Base-by-base conservation (phyloP, 1,284 basidiomycete species). In the Athelia psychrophila region DNA sequence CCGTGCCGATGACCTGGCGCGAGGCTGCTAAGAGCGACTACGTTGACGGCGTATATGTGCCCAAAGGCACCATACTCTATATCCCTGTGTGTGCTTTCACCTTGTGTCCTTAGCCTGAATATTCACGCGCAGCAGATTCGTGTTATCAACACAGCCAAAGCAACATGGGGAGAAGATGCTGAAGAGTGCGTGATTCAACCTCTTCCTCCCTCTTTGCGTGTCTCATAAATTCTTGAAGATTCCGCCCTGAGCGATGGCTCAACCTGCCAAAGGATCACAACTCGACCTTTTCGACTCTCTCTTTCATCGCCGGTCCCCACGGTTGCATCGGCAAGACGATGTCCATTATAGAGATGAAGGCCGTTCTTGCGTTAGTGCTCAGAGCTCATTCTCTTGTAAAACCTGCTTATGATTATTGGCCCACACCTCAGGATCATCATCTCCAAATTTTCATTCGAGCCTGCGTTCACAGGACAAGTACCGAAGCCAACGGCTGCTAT, bases 311-410 rank as follows among this genome's bases (percentile, higher is more conserved):
- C 3, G 62, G 62, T 35, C 62, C 61, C n/a, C 60, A 64, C 48
- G 58, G 53, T 16, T 64, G 62, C 53, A 64, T 64, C n/a, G 60
- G 60, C 3, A 59, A 53, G 50, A 64, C 64, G 12, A 67, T 67
- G 65, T 56, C 60, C 2, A 60, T 67, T 38, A 56, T 61, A 36
- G 65, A 67, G 54, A 67, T 65, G 64, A 67, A 64, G 51, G 63
- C 63, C n/a, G 57, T 64, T 19, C 38, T 65, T 6, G 54, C 59
- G 59, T 61, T 47, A 30, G 56, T 56, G 4, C 24, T 35, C 32
- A 8, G 6, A n/a, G n/a, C 27, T 25, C 38, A 24, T 5, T 46
- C 9, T 42, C 16, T 42, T 16, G 5, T n/a, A 6, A 18, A 8
- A 16, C 9, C n/a, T 18, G 6, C 38, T 42, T 6, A 46, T 23